phyloP scores from a whole-genome alignment of 495 filamentous ascomycete species.

The Darksidea phi region DNA sequence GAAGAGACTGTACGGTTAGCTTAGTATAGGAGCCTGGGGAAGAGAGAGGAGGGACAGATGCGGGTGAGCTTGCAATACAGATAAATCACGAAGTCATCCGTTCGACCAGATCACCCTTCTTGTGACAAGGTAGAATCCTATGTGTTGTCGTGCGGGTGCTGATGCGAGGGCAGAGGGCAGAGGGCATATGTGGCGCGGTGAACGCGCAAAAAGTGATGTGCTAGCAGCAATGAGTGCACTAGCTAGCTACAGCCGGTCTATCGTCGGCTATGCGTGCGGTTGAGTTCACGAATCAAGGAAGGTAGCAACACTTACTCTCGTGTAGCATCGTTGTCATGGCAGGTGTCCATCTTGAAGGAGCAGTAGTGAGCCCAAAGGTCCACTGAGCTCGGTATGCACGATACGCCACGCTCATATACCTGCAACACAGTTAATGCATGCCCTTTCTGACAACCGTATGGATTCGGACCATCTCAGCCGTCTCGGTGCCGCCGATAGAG shows the following conservation, averaged over 20 bases:
- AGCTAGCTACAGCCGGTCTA: background rate
- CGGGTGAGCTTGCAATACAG: background rate
- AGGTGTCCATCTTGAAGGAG: constrained; percentile 94
- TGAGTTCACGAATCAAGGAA: constrained; percentile 60
- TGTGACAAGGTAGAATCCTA: background rate
- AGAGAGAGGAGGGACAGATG: background rate
- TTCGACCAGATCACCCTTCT: background rate
- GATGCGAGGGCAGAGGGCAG: background rate
- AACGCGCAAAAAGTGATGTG: constrained; percentile 32
- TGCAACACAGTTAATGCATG: constrained; percentile 13
- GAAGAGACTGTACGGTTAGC: constrained; percentile 65
- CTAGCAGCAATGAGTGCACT: constrained; percentile 11
- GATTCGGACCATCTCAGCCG: constrained; percentile 84
- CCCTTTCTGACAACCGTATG: background rate
- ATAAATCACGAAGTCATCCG: background rate
- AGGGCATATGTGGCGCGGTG: background rate
- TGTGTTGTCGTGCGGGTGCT: background rate
- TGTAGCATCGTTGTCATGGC: constrained; percentile 89
- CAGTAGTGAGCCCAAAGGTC: constrained; percentile 98
- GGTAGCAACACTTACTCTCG: constrained; percentile 92
- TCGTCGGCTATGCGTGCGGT: constrained; percentile 5
- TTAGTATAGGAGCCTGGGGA: background rate
- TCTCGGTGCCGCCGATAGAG: constrained; percentile 92
- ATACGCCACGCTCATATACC: constrained; percentile 94
- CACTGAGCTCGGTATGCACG: constrained; percentile 88